Percentiles rank a stretch among this genome's conserved stretches.
Conservation (phyloP, 306 rosid species). For the Lathyrus sativus region DNA sequence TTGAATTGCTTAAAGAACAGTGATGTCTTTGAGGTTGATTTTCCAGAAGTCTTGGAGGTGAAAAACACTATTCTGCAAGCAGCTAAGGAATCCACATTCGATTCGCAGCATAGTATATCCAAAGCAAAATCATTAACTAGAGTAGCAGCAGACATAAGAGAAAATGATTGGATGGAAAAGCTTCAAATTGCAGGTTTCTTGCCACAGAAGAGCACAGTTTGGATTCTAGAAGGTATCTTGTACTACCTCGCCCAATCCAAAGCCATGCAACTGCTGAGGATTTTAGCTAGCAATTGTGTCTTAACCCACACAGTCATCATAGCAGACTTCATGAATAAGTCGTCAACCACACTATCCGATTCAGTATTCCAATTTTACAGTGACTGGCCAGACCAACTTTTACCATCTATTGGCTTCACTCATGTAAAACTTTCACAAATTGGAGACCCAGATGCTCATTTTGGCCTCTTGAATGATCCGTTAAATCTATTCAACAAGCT, state of each 20-base stretch:
- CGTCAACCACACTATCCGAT: conserved; percentile 73
- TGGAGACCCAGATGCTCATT: conserved; percentile 97
- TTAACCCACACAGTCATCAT: conserved; percentile 71
- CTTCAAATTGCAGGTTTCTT: conserved; percentile 78
- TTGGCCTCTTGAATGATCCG: conserved; percentile 80
- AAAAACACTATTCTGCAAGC: conserved; percentile 74
- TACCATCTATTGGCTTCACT: conserved; percentile 86
- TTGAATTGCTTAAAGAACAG: conserved; percentile 84
- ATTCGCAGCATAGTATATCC: conserved; percentile 41
- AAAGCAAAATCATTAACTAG: conserved; percentile 75
- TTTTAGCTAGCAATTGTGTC: conserved; percentile 74
- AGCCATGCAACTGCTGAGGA: conserved; percentile 76
- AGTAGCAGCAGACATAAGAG: conserved; percentile 88
- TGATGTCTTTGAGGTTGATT: conserved; percentile 89
- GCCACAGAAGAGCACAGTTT: conserved; percentile 82
- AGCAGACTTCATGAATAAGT: conserved; percentile 95
- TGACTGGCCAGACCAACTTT: conserved; percentile 97
- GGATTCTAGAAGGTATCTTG: conserved; percentile 91
- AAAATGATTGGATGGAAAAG: conserved; percentile 79
- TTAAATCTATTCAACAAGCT: conserved; percentile 85
- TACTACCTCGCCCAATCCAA: conserved; percentile 77
- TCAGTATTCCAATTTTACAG: conserved; percentile 87
- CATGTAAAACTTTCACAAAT: conserved; percentile 84
- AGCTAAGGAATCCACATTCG: conserved; percentile 64
- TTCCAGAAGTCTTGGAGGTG: conserved; percentile 67